Conservation (phyloP, 805 yeast species). For the Ogataea kodamae region DNA sequence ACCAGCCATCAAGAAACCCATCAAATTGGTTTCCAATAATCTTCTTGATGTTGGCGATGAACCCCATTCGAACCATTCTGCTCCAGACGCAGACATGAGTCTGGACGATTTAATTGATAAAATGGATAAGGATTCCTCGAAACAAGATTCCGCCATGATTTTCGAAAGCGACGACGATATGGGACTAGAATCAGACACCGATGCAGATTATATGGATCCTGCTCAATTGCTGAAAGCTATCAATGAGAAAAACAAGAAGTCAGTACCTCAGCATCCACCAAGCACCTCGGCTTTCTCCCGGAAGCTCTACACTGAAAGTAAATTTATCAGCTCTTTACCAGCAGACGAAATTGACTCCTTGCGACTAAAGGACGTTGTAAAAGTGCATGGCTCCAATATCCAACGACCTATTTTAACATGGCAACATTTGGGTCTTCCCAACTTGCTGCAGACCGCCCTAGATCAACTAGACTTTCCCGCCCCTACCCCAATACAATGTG, state of each 20-base stretch:
- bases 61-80: not conserved
- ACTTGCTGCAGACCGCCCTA: slow-evolving; percentile 51
- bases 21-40: slow-evolving; percentile 5
- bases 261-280: slow-evolving; percentile 47
- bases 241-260: slow-evolving; percentile 47
- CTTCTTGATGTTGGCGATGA: slow-evolving; percentile 3
- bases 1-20: slow-evolving; percentile 1
- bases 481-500: slow-evolving; percentile 90
- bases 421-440: slow-evolving; percentile 78
- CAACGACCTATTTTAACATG: slow-evolving; percentile 71
- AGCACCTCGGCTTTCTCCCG: slow-evolving; percentile 51
- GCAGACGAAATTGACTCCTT: slow-evolving; percentile 54
- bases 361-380: slow-evolving; percentile 61
- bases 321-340: slow-evolving; percentile 45
- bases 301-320: slow-evolving; percentile 59
- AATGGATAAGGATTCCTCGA: not conserved
- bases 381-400: slow-evolving; percentile 54
- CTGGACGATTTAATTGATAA: slow-evolving; percentile 1
- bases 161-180: slow-evolving; percentile 22
- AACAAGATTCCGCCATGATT: not conserved
- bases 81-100: not conserved
- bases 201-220: slow-evolving; percentile 27
- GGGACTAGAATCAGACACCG: slow-evolving; percentile 35
- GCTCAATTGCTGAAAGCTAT: slow-evolving; percentile 38
- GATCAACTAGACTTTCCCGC: slow-evolving; percentile 46